Evolutionary conservation across 352 stramenopile species (phyloP), one percentile per base, ranked within the genome.

Genomic region (Pythium aphanidermatum): DNA sequence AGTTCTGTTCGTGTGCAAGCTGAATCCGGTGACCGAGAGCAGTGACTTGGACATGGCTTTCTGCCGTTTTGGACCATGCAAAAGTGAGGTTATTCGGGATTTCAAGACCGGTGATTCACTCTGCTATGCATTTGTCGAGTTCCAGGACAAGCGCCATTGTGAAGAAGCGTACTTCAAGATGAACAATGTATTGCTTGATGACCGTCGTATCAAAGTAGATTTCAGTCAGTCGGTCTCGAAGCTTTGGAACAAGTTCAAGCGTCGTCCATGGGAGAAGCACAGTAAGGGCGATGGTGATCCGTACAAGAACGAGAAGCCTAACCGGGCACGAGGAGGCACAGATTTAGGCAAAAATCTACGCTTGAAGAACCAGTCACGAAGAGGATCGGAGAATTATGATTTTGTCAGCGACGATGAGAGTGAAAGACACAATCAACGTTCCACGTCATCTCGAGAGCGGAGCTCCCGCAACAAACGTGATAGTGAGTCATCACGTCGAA

Each of bases 171-270:
- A 98, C 63, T 97, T 98, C 50, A 99, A 99, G 82, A 99, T 99
- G 97, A 99, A 99, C 72, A 99, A 99, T 75, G 95, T 98, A 11
- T 64, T 99, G 20, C 85, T 99, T 16, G 97, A 99, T 70, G 96
- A 99, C 62, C 82, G 96, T 16, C 84, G 96, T 25, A 86, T 93
- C 46, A 93, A 93, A 59, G 82, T 93, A 21, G 96, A 99, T 65
- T 99, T 99, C 48, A 97, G 81, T 53, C 97, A 99, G 60, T 98
- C 89, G 24, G 96, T 99, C 2, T 91, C 94, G 6, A 98, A 99
- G 62, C 66, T 98, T 6, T 99, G 96, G 96, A 96, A 98, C 67
- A 85, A 89, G 38, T 70, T 88, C 51, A 74, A 80, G 33, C 64
- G 77, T 11, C 66, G 71, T 5, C 67, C 70, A 30, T 85, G 71